Base-by-base conservation (phyloP, 257 asterid genomes). In the Solanum tacnaense region DNA sequence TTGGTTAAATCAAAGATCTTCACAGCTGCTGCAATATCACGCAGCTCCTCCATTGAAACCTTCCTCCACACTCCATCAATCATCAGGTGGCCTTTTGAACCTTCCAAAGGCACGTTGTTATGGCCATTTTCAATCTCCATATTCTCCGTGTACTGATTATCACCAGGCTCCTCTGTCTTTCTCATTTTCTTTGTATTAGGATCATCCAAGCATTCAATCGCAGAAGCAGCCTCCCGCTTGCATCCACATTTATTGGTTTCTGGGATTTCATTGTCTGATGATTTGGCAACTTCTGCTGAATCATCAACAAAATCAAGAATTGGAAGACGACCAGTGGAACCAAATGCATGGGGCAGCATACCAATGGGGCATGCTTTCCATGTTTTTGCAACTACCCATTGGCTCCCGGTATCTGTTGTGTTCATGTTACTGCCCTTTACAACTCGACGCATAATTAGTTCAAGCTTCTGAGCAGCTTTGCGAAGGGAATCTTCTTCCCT, bases 301-400 rank as follows among this genome's bases (percentile, higher is more conserved):
- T 88, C 89, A 29, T 56, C 90, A 86, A 67, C 86, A 34, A 87
- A 89, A 83, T 90, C 93, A 71, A 96, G 95, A 89, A 89, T 71
- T 1, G 98, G 95, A 76, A 92, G 89, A 38, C 87, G 89, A 8
- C 98, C 98, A 0, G 96, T 93, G 39, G 93, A 94, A 79, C 98
- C 94, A 75, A 93, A 87, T 13, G 89, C 36, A 65, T 91, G 92
- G n/a, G 98, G 96, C 38, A 95, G 86, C 98, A 92, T 92, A 62
- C 99, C 99, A 29, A 94, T 92, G 36, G 99, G 98, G 67, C 99
- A 94, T 67, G 93, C 92, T 58, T 86, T 95, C 98, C 98, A 95
- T 34, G 94, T 89, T 88, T 94, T 91, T 1, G 85, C 87, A 73
- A 93, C 91, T 58, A 49, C 67, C 97, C 98, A 94, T 91, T 86